Evolutionary conservation across 23 red algal species (phyloP).

Genomic region (Rhodosorus marinus): DNA sequence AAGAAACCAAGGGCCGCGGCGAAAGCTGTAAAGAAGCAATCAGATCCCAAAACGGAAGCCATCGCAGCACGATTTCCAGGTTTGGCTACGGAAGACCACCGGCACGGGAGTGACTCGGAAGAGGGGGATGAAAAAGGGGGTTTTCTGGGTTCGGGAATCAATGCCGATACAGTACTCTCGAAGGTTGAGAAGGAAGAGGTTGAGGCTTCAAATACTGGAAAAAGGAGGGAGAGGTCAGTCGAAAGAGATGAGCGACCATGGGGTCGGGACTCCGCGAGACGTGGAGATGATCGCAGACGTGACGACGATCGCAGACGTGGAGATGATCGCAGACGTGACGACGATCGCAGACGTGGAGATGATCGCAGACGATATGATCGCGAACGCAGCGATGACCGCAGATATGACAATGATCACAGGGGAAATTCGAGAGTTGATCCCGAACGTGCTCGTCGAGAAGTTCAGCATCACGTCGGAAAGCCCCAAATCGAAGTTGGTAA

Average conservation of each 20-base stretch:
- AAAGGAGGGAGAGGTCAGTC: background rate
- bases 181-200: constrained; percentile 16
- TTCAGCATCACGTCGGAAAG: background rate
- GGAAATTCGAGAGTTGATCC: background rate
- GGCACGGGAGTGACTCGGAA: background rate
- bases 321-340: background rate
- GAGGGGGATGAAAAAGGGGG: background rate
- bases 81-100: background rate
- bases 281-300: background rate
- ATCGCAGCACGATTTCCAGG: background rate
- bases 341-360: background rate
- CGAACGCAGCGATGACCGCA: background rate
- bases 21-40: background rate
- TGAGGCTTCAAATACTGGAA: background rate
- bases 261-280: background rate
- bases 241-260: background rate
- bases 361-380: too few relatives aligned
- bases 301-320: background rate
- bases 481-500: constrained; percentile 19
- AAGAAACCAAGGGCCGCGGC: background rate
- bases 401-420: background rate
- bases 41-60: background rate
- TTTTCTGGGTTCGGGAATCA: constrained; percentile 49
- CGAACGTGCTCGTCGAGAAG: constrained; percentile 1
- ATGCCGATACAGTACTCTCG: constrained; percentile 2